These are phyloP conservation scores for Urtica urens DNA, from an alignment of 306 rosid genomes.

Conservation along the genomic window DNA sequence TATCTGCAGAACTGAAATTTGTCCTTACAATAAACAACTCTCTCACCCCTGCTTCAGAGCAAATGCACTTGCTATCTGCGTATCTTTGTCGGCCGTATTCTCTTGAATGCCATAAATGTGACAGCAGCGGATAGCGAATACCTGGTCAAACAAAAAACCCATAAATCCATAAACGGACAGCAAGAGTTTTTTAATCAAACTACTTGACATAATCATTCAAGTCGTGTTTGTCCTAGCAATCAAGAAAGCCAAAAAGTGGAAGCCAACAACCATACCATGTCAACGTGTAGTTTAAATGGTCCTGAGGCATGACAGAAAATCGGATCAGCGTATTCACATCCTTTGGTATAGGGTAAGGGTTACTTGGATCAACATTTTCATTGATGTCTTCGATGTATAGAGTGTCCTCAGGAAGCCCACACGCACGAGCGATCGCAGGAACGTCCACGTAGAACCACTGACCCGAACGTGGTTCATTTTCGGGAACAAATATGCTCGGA, in stretches of 20 bases:
- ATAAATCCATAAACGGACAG: background rate
- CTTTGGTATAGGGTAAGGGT: slow-evolving; percentile 82
- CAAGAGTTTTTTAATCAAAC: background rate
- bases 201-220: background rate
- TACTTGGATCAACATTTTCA: slow-evolving; percentile 66
- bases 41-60: no score
- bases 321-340: slow-evolving; percentile 66
- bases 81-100: slow-evolving; percentile 42
- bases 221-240: no score
- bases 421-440: slow-evolving; percentile 57
- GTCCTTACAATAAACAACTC: no score
- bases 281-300: slow-evolving; percentile 77
- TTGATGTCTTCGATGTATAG: slow-evolving; percentile 58
- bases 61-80: slow-evolving; percentile 33
- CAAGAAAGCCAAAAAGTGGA: slow-evolving; percentile 1
- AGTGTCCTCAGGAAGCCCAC: slow-evolving; percentile 64
- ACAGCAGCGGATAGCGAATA: slow-evolving; percentile 89
- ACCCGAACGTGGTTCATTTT: slow-evolving; percentile 61
- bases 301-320: slow-evolving; percentile 86
- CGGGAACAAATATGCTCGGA: slow-evolving; percentile 93
- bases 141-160: slow-evolving; percentile 32
- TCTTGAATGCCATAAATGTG: slow-evolving; percentile 79
- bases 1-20: no score
- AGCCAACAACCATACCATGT: slow-evolving; percentile 53
- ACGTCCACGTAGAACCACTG: slow-evolving; percentile 96